phyloP scores from a whole-genome alignment of 495 filamentous ascomycete species.

The Penicillium mononematosum region DNA sequence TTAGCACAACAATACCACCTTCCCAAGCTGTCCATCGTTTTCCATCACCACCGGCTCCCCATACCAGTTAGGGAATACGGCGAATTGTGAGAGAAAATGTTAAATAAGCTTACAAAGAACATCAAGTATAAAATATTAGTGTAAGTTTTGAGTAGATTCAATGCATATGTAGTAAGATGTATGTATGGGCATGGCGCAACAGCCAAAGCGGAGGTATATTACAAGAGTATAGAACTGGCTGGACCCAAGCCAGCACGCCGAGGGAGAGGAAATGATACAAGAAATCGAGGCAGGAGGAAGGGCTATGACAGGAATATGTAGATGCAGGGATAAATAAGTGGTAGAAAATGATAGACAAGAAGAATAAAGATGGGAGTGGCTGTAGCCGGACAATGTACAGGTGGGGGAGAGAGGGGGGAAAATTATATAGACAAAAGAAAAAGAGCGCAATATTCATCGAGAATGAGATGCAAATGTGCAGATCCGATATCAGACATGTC shows the following conservation, averaged over 20 bases:
- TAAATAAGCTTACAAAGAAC: background rate
- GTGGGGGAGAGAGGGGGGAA: constrained; percentile 9
- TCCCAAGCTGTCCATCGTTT: background rate
- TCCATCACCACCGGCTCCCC: background rate
- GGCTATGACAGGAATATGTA: constrained; percentile 19
- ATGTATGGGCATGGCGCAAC: constrained; percentile 28
- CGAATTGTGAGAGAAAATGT: background rate
- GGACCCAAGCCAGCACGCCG: constrained; percentile 28
- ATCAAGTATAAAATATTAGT: background rate
- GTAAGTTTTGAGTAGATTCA: background rate
- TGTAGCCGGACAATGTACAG: constrained; percentile 30
- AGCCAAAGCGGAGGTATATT: constrained; percentile 38
- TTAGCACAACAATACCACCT: background rate
- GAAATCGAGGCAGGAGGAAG: constrained; percentile 10
- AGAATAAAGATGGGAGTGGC: constrained; percentile 10
- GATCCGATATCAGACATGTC: constrained; percentile 21
- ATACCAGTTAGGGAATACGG: background rate
- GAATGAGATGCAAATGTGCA: constrained; percentile 18
- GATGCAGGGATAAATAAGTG: constrained; percentile 25
- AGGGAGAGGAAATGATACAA: constrained; percentile 14
- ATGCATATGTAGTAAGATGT: constrained; percentile 19
- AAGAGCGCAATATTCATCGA: constrained; percentile 26
- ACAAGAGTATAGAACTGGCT: constrained; percentile 33
- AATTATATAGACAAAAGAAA: constrained; percentile 39
- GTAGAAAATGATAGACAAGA: constrained; percentile 18